Evolutionary conservation across 169 alveolate genomes (phyloP), one percentile per base, ranked within the genome.

Genomic region (Plasmodium yoelii): DNA sequence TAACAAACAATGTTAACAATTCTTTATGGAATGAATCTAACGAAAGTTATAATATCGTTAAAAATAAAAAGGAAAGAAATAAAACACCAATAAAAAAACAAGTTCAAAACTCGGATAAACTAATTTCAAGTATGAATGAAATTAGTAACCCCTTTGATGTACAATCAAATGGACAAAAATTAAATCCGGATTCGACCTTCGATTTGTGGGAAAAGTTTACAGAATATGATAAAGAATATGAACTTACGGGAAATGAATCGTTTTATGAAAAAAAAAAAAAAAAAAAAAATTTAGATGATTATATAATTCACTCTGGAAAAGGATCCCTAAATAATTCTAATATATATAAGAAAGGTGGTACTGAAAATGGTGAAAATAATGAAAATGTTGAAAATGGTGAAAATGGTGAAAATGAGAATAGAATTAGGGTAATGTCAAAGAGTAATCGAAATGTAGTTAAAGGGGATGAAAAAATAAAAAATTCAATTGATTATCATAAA

Each of bases 131-230:
- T 63, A 63, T 24, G n/a, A 15, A 73, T 22, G 49, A 5, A 12
- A n/a, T 49, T 9, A 57, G 46, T 44, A 55, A 73, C 7, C 44
- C 56, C 22, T n/a, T 18, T 18, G 53, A 4, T 12, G 26, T 44
- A 18, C 19, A 73, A 12, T 13, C 24, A n/a, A 56, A 42, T 56
- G 18, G 44, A 56, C n/a, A 19, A 8, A 57, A 49, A 24, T 4
- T 22, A 56, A 57, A 80, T 22, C 53, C 44, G 0, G 55, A 67
- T 24, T 26, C 82, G 1, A 12, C 44, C 13, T 64, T 80, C 24
- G 90, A 67, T 15, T 26, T 80, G 13, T 80, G 90, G 90, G 90
- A 67, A 46, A 80, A 28, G 9, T 46, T 55, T 47, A 59, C 42
- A 13, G 22, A 22, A 6, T 42, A 39, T 19, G 75, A 24, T 28